Evolutionary conservation across 2,329 filamentous ascomycete genomes (phyloP).

Genomic region (Diaporthe nobilis): DNA sequence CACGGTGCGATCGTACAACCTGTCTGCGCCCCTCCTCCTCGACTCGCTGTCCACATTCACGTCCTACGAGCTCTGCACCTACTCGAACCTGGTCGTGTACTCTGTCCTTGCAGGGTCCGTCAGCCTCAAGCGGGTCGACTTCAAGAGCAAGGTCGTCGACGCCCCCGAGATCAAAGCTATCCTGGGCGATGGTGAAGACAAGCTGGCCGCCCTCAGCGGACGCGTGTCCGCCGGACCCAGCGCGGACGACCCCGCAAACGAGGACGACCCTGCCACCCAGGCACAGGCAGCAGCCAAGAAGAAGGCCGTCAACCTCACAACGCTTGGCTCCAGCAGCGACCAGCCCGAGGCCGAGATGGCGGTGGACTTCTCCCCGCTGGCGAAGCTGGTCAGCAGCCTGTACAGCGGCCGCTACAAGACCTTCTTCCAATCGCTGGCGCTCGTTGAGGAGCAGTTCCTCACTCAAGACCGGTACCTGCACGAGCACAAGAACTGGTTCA

Average conservation of each 20-base stretch:
- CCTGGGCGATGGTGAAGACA: slow-evolving; percentile 89
- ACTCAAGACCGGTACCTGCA: slow-evolving; percentile 94
- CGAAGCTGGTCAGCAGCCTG: slow-evolving; percentile 89
- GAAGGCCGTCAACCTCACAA: slow-evolving; percentile 90
- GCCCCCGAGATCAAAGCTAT: slow-evolving; percentile 99
- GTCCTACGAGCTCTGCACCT: slow-evolving; percentile 97
- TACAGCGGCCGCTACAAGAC: slow-evolving; percentile 95
- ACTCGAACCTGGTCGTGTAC: slow-evolving; percentile 94
- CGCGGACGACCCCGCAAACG: slow-evolving; percentile 83
- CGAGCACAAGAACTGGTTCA: slow-evolving; percentile 97
- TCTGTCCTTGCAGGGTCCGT: slow-evolving; percentile 95
- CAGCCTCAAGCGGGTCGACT: slow-evolving; percentile 95
- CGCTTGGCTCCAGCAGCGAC: slow-evolving; percentile 78
- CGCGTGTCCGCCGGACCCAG: slow-evolving; percentile 85
- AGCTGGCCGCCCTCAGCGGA: slow-evolving; percentile 84
- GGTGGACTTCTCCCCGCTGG: slow-evolving; percentile 90
- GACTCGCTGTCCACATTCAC: slow-evolving; percentile 99
- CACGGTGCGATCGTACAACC: slow-evolving; percentile 90
- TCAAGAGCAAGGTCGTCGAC: slow-evolving; percentile 99
- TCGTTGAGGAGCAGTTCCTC: slow-evolving; percentile 94
- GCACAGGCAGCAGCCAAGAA: slow-evolving; percentile 65
- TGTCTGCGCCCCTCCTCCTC: slow-evolving; percentile 91
- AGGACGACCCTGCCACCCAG: slow-evolving; percentile 68
- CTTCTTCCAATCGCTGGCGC: slow-evolving; percentile 91
- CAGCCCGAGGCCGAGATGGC: slow-evolving; percentile 84